A percentile compares a stretch with the other conserved stretches of the same genome.
These are phyloP conservation scores for Russula ochroleuca DNA, from an alignment of 768 basidiomycete genomes.

Conservation along the genomic window DNA sequence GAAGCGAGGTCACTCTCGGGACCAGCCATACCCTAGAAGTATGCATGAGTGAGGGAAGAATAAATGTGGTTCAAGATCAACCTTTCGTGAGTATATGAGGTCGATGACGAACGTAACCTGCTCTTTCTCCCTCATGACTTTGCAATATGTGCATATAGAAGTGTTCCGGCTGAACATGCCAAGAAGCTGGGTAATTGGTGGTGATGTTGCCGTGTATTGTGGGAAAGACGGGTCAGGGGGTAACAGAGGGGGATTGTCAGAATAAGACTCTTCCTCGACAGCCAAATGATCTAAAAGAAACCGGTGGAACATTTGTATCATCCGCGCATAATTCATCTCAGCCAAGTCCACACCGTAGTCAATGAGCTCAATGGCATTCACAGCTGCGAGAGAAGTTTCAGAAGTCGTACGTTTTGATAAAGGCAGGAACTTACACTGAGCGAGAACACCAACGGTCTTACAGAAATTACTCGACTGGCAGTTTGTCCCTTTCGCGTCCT, in stretches of 20 bases:
- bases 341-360: slow-evolving; percentile 77
- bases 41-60: slow-evolving; percentile 26
- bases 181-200: slow-evolving; percentile 82
- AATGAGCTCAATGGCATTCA: slow-evolving; percentile 80
- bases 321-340: slow-evolving; percentile 75
- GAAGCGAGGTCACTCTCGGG: slow-evolving; percentile 51
- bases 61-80: slow-evolving; percentile 33
- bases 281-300: slow-evolving; percentile 85
- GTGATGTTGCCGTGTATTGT: slow-evolving; percentile 34
- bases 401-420: not conserved
- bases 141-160: slow-evolving; percentile 72
- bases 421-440: slow-evolving; percentile 58
- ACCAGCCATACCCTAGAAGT: slow-evolving; percentile 37
- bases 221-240: slow-evolving; percentile 32
- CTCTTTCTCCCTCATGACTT: slow-evolving; percentile 65
- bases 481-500: slow-evolving; percentile 89
- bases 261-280: slow-evolving; percentile 63
- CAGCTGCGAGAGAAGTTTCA: slow-evolving; percentile 40
- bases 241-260: slow-evolving; percentile 53
- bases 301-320: slow-evolving; percentile 93
- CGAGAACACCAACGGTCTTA: slow-evolving; percentile 83
- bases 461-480: slow-evolving; percentile 98
- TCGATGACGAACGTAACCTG: slow-evolving; percentile 82
- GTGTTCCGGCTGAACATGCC: slow-evolving; percentile 76
- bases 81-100: slow-evolving; percentile 81